Evolutionary conservation across 2,329 filamentous ascomycete genomes (phyloP), one percentile per base, ranked within the genome.

Genomic region (Microdochium paspali): DNA sequence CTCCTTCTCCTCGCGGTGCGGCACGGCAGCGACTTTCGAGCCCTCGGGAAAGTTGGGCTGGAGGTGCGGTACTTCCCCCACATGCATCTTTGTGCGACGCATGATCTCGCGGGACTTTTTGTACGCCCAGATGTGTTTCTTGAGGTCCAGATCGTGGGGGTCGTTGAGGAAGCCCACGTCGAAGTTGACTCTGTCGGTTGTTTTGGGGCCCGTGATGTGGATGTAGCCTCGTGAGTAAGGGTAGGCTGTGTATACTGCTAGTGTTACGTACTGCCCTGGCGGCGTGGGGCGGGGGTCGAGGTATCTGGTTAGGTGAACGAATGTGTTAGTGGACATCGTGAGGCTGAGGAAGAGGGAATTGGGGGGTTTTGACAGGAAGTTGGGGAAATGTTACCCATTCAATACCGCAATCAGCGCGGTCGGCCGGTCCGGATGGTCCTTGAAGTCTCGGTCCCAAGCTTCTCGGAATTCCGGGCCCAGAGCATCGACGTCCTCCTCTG

Each of bases 61-160:
- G 68, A 0, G 66, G 59, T 58, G 50, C 3, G 63, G 58, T 2
- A 71, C 31, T 54, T 76, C 68, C 55, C 77, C 67, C 47, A 67
- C 54, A 61, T 74, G 82, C 49, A 70, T 66, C 2, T 69, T 61
- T 56, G 77, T 74, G 13, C 79, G 74, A 2, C 80, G 73, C 23
- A 71, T 66, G 46, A 84, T 72, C 59, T 83, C 80, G 3, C 82
- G 77, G n/a, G 71, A 68, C 54, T 74, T 76, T 61, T 85, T 85
- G 66, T 85, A 85, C 1, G 67, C 72, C 79, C 80, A 84, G 9
- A 80, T 54, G 12, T 77, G 72, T 54, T 72, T 77, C 58, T 75
- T 75, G 24, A 82, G 28, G 55, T 84, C 80, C n/a, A 79, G 60
- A 2, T 68, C 67, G 20, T 70, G 50, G 13, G 63, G 54, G 46